Conservation (phyloP, 768 basidiomycete genomes). For the Russula abietina region DNA sequence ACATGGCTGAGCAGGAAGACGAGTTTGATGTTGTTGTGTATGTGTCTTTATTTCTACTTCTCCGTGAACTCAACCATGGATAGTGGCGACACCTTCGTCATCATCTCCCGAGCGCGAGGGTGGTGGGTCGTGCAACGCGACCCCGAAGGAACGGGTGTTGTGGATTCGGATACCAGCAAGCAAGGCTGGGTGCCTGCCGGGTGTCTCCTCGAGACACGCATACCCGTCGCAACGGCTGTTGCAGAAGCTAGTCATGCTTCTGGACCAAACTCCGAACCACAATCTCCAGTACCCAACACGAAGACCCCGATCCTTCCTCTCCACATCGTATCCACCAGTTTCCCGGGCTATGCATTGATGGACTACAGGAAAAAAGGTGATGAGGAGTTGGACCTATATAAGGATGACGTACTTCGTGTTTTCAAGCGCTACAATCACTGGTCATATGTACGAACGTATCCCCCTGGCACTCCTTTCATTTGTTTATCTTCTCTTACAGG, state of each 20-base stretch:
- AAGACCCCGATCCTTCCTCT: conserved; percentile 83
- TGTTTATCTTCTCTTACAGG: conserved; percentile 40
- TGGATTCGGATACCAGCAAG: conserved; percentile 68
- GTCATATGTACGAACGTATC: conserved; percentile 64
- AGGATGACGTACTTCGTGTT: conserved; percentile 84
- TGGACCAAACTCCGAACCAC: conserved; percentile 34
- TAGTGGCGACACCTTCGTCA: conserved; percentile 91
- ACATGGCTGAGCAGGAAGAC: conserved; percentile 97
- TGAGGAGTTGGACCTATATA: conserved; percentile 83
- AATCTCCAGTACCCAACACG: conserved; percentile 26
- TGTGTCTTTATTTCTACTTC: conserved; percentile 32
- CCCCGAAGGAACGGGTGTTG: conserved; percentile 72
- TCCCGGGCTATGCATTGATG: conserved; percentile 94
- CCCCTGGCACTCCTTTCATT: conserved; percentile 11
- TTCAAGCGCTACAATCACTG: conserved; percentile 99
- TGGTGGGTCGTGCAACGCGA: conserved; percentile 99
- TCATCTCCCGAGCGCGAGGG: conserved; percentile 88
- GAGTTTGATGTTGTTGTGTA: conserved; percentile 98
- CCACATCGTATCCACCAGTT: conserved; percentile 94
- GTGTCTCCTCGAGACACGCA: conserved; percentile 87
- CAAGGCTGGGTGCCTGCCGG: conserved; percentile 99
- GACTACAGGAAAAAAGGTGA: conserved; percentile 92
- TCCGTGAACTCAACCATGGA: conserved; percentile 13
- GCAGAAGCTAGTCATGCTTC: conserved; percentile 72
- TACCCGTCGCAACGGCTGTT: conserved; percentile 84